Percentiles rank a stretch among this genome's conserved stretches.
Evolutionary conservation across 352 stramenopile species (phyloP).

Genomic region (Phytopythium sindhum): DNA sequence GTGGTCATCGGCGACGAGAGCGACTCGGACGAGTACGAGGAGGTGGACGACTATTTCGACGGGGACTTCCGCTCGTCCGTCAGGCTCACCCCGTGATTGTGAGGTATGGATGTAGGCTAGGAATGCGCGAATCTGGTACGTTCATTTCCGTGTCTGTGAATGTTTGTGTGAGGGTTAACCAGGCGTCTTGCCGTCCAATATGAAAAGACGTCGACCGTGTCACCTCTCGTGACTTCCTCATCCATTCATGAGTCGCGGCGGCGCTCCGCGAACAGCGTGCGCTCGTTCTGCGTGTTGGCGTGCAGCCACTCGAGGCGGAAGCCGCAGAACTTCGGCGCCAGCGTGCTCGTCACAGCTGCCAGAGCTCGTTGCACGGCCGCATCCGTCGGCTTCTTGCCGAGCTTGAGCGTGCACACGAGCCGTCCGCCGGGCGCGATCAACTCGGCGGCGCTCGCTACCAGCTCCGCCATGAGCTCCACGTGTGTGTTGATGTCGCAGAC

Average conservation of each 20-base stretch:
- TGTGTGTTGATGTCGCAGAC: slow-evolving; percentile 49
- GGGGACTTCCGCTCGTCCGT: slow-evolving; percentile 1
- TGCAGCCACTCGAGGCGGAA: slow-evolving; percentile 33
- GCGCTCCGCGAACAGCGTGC: slow-evolving; percentile 28
- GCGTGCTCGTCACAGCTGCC: slow-evolving; percentile 2
- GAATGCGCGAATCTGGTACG: neutral
- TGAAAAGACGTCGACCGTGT: neutral
- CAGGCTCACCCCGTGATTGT: neutral
- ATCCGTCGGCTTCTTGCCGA: slow-evolving; percentile 29
- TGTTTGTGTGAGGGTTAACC: neutral
- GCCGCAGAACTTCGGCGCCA: slow-evolving; percentile 12
- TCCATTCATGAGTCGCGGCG: neutral
- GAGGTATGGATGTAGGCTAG: neutral
- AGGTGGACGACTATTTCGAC: slow-evolving; percentile 4
- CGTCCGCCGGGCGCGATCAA: slow-evolving; percentile 16
- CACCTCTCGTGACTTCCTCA: neutral
- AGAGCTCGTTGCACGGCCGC: slow-evolving; percentile 17
- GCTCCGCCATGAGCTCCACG: slow-evolving; percentile 22
- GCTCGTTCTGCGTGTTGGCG: slow-evolving; percentile 44
- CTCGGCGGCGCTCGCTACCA: slow-evolving; percentile 21
- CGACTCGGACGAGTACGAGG: slow-evolving; percentile 5
- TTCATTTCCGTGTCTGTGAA: neutral
- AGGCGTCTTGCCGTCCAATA: neutral
- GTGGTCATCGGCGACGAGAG: slow-evolving; percentile 6
- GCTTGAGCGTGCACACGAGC: slow-evolving; percentile 38